Evolutionary conservation across 768 basidiomycete species (phyloP).

Genomic region (Exsudoporus frostii): DNA sequence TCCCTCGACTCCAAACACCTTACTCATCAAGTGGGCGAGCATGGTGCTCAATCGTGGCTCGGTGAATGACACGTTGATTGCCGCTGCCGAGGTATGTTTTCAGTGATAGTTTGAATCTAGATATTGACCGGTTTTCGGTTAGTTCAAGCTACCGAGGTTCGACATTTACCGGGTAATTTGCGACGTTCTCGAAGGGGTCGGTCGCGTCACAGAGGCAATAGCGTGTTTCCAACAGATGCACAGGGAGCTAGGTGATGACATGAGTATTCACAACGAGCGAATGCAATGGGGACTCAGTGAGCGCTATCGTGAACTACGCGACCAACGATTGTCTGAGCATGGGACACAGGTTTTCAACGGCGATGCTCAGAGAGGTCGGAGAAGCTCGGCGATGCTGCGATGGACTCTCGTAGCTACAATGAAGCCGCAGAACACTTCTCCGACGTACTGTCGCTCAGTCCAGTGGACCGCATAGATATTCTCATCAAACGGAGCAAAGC

Average conservation of each 20-base stretch:
- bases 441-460: not conserved
- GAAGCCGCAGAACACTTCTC: not conserved
- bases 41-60: not conserved
- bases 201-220: not conserved
- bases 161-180: not conserved
- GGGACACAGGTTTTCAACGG: not conserved
- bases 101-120: too few relatives aligned
- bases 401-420: not conserved
- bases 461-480: not conserved
- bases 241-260: not conserved
- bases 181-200: not conserved
- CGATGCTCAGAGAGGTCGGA: not conserved
- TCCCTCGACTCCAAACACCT: not conserved
- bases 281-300: not conserved
- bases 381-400: not conserved
- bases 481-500: slow-evolving; percentile 5
- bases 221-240: not conserved
- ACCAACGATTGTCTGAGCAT: not conserved
- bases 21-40: not conserved
- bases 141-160: slow-evolving; percentile 4
- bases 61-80: not conserved
- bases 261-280: not conserved
- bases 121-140: not conserved
- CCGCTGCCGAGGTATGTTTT: not conserved
- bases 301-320: not conserved